Conservation (phyloP, 2,329 filamentous ascomycete genomes). For the Colletotrichum destructivum region DNA sequence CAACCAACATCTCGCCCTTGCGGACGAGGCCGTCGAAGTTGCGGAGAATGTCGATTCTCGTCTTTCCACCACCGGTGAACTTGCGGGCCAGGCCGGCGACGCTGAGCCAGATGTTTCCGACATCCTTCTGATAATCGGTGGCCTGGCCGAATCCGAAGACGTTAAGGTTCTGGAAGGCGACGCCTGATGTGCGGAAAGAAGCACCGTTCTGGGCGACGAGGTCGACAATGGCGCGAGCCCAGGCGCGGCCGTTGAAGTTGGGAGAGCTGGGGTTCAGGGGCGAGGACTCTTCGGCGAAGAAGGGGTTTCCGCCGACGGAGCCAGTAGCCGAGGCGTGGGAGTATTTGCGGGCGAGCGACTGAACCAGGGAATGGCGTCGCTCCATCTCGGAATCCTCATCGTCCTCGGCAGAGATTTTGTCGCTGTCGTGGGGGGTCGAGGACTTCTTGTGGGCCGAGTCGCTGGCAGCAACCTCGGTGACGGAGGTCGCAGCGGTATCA, state of each 20-base stretch:
- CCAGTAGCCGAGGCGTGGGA: slow-evolving; percentile 62
- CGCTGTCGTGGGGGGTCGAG: slow-evolving; percentile 38
- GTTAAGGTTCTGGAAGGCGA: slow-evolving; percentile 77
- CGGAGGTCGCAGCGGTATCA: slow-evolving; percentile 54
- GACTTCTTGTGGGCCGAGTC: slow-evolving; percentile 45
- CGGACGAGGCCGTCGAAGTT: slow-evolving; percentile 78
- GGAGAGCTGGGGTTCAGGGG: slow-evolving; percentile 67
- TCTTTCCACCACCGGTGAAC: slow-evolving; percentile 67
- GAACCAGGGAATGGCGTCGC: slow-evolving; percentile 67
- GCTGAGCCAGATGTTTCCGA: slow-evolving; percentile 73
- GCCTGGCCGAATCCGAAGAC: slow-evolving; percentile 77
- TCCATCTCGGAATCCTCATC: slow-evolving; percentile 62
- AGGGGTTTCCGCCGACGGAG: slow-evolving; percentile 62
- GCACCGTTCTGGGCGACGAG: slow-evolving; percentile 67
- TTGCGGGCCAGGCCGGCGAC: slow-evolving; percentile 59
- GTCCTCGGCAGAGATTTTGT: slow-evolving; percentile 52
- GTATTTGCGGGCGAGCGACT: slow-evolving; percentile 69
- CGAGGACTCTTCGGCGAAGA: slow-evolving; percentile 66
- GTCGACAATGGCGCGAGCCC: slow-evolving; percentile 73
- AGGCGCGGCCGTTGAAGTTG: slow-evolving; percentile 69
- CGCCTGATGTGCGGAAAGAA: slow-evolving; percentile 72
- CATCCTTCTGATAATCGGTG: slow-evolving; percentile 80
- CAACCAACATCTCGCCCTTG: slow-evolving; percentile 82
- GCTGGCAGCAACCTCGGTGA: slow-evolving; percentile 53
- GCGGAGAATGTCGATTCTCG: slow-evolving; percentile 77